phyloP scores from a whole-genome alignment of 2,329 filamentous ascomycete genomes.

The Rutstroemia sp. region DNA sequence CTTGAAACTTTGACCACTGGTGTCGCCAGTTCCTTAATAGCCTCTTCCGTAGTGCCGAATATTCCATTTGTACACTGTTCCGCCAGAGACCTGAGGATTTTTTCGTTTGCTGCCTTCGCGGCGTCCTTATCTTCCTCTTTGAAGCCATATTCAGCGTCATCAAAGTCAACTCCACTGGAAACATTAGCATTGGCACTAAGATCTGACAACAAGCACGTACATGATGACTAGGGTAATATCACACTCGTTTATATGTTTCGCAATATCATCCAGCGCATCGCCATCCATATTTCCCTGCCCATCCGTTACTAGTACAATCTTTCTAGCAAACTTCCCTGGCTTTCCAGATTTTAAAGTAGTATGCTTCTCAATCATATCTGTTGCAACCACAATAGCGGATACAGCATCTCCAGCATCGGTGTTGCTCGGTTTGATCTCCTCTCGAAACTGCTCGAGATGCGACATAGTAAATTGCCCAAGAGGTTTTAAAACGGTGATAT shows the following conservation, averaged over 20 bases:
- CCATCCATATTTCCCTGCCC: slow-evolving; percentile 65
- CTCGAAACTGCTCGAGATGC: slow-evolving; percentile 57
- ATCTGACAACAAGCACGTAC: slow-evolving; percentile 40
- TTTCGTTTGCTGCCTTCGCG: slow-evolving; percentile 70
- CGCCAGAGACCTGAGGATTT: slow-evolving; percentile 54
- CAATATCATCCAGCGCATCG: slow-evolving; percentile 60
- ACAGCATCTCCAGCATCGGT: slow-evolving; percentile 73
- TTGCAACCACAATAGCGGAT: slow-evolving; percentile 78
- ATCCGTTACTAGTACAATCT: slow-evolving; percentile 81
- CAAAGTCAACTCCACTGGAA: slow-evolving; percentile 79
- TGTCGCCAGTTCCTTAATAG: slow-evolving; percentile 69
- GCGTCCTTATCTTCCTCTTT: slow-evolving; percentile 81
- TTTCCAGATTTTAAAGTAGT: slow-evolving; percentile 54
- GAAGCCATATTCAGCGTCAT: slow-evolving; percentile 80
- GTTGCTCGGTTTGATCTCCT: slow-evolving; percentile 57
- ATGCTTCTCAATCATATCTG: slow-evolving; percentile 74
- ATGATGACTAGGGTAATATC: slow-evolving; percentile 73
- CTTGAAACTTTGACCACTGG: slow-evolving; percentile 71
- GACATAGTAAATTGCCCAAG: slow-evolving; percentile 55
- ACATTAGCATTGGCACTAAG: slow-evolving; percentile 18
- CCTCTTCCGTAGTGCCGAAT: slow-evolving; percentile 81
- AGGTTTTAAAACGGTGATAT: slow-evolving; percentile 75
- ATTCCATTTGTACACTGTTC: slow-evolving; percentile 60
- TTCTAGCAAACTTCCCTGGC: slow-evolving; percentile 65
- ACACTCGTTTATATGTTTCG: slow-evolving; percentile 64